These are phyloP conservation scores for Candida khao-thaluensis DNA, from an alignment of 805 yeast genomes.

Conservation along the genomic window DNA sequence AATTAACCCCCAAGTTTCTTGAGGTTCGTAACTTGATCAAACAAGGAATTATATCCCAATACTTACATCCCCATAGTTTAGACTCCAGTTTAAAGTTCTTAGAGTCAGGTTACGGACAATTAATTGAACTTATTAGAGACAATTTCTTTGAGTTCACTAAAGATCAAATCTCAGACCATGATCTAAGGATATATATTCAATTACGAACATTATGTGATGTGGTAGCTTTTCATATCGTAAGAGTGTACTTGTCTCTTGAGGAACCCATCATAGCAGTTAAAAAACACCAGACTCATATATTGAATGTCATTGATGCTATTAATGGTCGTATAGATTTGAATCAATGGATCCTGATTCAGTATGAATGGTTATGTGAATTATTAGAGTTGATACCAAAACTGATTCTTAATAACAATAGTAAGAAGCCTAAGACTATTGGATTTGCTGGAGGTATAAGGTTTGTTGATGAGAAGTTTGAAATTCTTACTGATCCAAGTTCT, in stretches of 20 bases:
- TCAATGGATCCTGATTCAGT: slow-evolving; percentile 64
- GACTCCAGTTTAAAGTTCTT: slow-evolving; percentile 28
- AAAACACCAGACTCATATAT: slow-evolving; percentile 65
- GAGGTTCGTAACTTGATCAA: slow-evolving; percentile 40
- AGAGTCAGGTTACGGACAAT: slow-evolving; percentile 34
- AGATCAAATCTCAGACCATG: slow-evolving; percentile 26
- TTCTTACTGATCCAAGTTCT: slow-evolving; percentile 31
- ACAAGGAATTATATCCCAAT: slow-evolving; percentile 34
- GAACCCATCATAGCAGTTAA: slow-evolving; percentile 58
- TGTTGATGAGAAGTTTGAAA: slow-evolving; percentile 22
- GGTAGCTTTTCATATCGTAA: slow-evolving; percentile 59
- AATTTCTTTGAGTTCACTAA: slow-evolving; percentile 15
- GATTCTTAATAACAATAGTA: slow-evolving; percentile 18
- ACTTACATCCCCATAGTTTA: slow-evolving; percentile 31
- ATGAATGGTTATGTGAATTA: slow-evolving; percentile 63
- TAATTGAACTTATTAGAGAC: slow-evolving; percentile 22
- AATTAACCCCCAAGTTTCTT: slow-evolving; percentile 35
- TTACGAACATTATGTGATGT: slow-evolving; percentile 56
- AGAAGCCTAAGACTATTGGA: slow-evolving; percentile 13
- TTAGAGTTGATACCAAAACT: slow-evolving; percentile 49
- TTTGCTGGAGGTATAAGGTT: slow-evolving; percentile 38
- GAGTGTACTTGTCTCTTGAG: slow-evolving; percentile 58
- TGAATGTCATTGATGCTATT: slow-evolving; percentile 34
- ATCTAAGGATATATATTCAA: slow-evolving; percentile 26
- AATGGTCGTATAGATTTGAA: slow-evolving; percentile 9